phyloP scores from a whole-genome alignment of 495 filamentous ascomycete genomes.

The Delitschia confertaspora region DNA sequence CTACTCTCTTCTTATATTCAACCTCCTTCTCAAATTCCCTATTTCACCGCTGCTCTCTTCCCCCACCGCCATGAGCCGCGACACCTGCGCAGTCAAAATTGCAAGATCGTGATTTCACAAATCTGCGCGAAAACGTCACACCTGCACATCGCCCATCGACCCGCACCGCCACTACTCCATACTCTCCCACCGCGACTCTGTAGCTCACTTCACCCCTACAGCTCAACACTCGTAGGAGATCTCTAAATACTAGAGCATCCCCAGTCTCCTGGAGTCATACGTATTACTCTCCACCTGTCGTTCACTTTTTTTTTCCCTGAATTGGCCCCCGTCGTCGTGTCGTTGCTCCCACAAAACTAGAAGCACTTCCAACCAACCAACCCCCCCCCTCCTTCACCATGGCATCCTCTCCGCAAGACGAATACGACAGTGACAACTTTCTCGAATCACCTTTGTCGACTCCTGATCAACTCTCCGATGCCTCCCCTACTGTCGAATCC shows the following conservation, averaged over 20 bases:
- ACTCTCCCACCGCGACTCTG: too few species aligned
- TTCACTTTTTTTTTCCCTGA: neutral
- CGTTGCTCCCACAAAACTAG: neutral
- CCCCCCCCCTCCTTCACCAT: slow-evolving; percentile 1
- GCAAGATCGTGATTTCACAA: too few species aligned
- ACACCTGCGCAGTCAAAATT: too few species aligned
- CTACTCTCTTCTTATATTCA: too few species aligned
- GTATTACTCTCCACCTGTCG: neutral
- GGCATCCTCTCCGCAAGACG: slow-evolving; percentile 7
- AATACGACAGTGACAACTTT: slow-evolving; percentile 1
- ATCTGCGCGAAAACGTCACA: too few species aligned
- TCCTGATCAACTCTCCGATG: neutral
- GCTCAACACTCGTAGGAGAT: neutral
- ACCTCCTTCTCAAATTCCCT: too few species aligned
- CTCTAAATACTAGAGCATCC: neutral
- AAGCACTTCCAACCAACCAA: neutral
- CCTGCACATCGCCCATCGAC: too few species aligned
- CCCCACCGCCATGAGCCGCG: too few species aligned
- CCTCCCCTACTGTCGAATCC: slow-evolving; percentile 5
- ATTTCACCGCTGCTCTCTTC: too few species aligned
- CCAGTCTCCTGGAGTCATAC: neutral
- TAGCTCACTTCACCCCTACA: neutral
- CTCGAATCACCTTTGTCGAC: slow-evolving; percentile 9
- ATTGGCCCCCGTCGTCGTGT: too few species aligned
- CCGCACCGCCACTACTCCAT: too few species aligned